Percentiles rank a stretch among this genome's conserved stretches.
These are phyloP conservation scores for Phytophthora cryptogea DNA, from an alignment of 352 stramenopile genomes.

Conservation along the genomic window DNA sequence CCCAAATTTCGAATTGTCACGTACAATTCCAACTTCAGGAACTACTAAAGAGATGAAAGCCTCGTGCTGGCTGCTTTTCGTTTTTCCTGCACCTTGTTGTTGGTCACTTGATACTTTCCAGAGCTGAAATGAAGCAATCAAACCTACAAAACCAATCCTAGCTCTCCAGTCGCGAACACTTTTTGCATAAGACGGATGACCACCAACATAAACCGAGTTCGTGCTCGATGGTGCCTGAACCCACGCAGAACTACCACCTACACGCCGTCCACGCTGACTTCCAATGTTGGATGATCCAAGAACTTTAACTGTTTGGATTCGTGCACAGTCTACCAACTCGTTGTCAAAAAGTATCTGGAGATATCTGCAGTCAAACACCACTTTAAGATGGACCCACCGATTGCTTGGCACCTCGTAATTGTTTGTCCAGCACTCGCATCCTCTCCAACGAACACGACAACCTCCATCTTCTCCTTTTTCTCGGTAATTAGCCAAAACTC, in stretches of 20 bases:
- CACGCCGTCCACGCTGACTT: constrained; percentile 14
- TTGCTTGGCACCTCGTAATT: constrained; percentile 55
- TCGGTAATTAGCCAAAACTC: constrained; percentile 19
- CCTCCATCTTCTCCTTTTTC: constrained; percentile 30
- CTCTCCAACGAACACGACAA: constrained; percentile 49
- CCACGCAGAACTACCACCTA: constrained; percentile 21
- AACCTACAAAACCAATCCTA: constrained; percentile 55
- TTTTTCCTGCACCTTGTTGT: neutral
- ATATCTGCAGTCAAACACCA: constrained; percentile 56
- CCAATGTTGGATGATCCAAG: neutral
- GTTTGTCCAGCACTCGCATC: constrained; percentile 54
- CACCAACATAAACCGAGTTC: constrained; percentile 60
- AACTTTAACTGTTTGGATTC: constrained; percentile 16
- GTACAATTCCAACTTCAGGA: constrained; percentile 30
- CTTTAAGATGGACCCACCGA: constrained; percentile 49
- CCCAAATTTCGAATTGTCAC: constrained; percentile 40
- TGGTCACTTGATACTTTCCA: constrained; percentile 21
- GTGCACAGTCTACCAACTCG: constrained; percentile 50
- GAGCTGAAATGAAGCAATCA: constrained; percentile 41
- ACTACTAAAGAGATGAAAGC: constrained; percentile 29
- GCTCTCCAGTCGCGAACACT: constrained; percentile 55
- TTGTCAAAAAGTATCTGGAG: constrained; percentile 54
- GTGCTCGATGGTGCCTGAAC: constrained; percentile 27
- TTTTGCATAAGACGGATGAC: constrained; percentile 51
- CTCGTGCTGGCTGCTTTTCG: neutral